Evolutionary conservation across 768 basidiomycete genomes (phyloP), one percentile per base, ranked within the genome.

Genomic region (Harrya chromipes): DNA sequence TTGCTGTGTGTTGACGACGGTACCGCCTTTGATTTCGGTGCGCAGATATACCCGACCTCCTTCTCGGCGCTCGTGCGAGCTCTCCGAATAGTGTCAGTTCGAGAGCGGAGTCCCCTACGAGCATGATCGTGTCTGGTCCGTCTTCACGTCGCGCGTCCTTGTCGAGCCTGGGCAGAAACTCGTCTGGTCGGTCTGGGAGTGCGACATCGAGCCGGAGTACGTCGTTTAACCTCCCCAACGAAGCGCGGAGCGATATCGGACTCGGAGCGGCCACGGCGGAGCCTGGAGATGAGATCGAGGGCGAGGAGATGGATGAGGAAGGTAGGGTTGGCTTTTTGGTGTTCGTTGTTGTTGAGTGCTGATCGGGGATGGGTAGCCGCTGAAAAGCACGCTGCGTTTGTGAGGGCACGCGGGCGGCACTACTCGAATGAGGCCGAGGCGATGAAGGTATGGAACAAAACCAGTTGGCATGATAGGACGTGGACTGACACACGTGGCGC

Each of bases 341-440:
- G 34, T n/a, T 42, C 14, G 33, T 33, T 6, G 2, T 23, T n/a
- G 9, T 41, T 36, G 27, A n/a, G 26, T 40, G 38, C 44, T 51
- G 44, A 54, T 41, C 11, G 16, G 36, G 33, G 19, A 17, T 37
- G 43, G 43, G 36, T 55, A 93, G 90, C 90, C 51, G 84, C 83
- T 40, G 84, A 79, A 33, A 91, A 90, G 70, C 90, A 89, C 59
- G 87, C 84, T 13, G 90, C 75, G 20, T 93, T 93, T 60, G 75
- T 91, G 27, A 80, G 81, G 56, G 90, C 89, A 20, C 79, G 90
- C 20, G 87, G 86, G 46, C 76, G 87, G 47, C 91, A 93, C 61
- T 93, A 93, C 59, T 91, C 90, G 6, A 92, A 93, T 43, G 91
- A 94, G 64, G 91, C 88, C 1, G 87, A 92, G 64, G 91, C 90